These are phyloP conservation scores for Nadsonia starkeyi-henricii DNA, from an alignment of 1,139 yeast genomes.

Conservation along the genomic window DNA sequence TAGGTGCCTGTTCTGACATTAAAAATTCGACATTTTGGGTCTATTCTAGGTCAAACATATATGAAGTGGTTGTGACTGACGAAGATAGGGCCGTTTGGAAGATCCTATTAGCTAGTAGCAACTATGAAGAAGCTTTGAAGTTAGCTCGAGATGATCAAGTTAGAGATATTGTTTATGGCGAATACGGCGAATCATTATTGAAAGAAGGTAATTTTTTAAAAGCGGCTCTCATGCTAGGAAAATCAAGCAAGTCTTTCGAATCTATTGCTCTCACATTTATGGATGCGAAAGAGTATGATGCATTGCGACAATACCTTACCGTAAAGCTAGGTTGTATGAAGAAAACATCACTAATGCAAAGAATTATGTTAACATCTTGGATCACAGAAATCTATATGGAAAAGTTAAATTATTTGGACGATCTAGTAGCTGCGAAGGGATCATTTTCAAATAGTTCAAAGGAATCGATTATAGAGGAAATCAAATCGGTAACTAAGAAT, in stretches of 20 bases:
- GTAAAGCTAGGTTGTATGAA: constrained; percentile 35
- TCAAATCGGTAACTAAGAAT: constrained; percentile 18
- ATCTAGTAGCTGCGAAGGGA: constrained; percentile 18
- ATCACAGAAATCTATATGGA: constrained; percentile 55
- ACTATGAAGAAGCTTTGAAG: constrained; percentile 55
- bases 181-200: constrained; percentile 48
- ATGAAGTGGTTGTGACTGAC: constrained; percentile 53
- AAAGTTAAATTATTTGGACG: constrained; percentile 35
- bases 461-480: constrained; percentile 8
- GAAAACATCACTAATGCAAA: constrained; percentile 34
- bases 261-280: constrained; percentile 51
- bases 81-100: constrained; percentile 72
- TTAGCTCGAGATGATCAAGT: constrained; percentile 26
- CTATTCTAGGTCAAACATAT: constrained; percentile 36
- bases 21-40: constrained; percentile 46
- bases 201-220: constrained; percentile 23
- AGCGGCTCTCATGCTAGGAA: constrained; percentile 55
- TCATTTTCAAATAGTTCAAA: constrained; percentile 3
- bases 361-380: constrained; percentile 65
- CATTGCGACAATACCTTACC: constrained; percentile 43
- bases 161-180: constrained; percentile 42
- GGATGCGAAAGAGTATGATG: constrained; percentile 29
- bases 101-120: constrained; percentile 44
- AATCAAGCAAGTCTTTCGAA: constrained; percentile 57
- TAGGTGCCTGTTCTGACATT: constrained; percentile 51